Conservation (phyloP, 345 rosid species). For the Excoecaria cochinchinensis region DNA sequence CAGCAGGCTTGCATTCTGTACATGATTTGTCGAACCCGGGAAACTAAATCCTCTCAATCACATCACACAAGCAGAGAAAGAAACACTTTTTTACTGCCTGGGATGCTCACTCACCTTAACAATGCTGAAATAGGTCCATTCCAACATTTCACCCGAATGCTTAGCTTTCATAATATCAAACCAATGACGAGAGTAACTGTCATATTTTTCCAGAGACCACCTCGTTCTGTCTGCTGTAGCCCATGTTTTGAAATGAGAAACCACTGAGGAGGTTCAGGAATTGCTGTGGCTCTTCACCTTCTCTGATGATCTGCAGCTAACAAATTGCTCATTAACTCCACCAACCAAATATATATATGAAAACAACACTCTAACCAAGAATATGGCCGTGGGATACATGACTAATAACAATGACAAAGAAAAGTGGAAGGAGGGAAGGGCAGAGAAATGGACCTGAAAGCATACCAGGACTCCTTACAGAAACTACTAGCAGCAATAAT, state of each 20-base stretch:
- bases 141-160: neutral
- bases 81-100: constrained; percentile 33
- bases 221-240: constrained; percentile 9
- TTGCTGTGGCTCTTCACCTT: constrained; percentile 46
- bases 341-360: neutral
- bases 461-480: neutral
- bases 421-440: neutral
- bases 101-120: constrained; percentile 37
- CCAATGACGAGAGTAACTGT: neutral
- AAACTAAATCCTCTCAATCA: constrained; percentile 9
- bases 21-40: constrained; percentile 15
- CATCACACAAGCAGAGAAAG: constrained; percentile 43
- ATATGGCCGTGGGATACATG: neutral
- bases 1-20: constrained; percentile 35
- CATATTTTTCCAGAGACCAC: constrained; percentile 5
- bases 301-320: constrained; percentile 38
- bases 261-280: constrained; percentile 30
- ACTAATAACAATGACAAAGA: neutral
- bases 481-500: neutral
- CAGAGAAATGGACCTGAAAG: neutral
- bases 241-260: constrained; percentile 34
- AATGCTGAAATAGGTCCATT: constrained; percentile 11
- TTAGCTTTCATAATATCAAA: neutral
- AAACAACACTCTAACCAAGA: neutral
- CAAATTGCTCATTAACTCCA: constrained; percentile 7